These are phyloP conservation scores for Barnettozyma vustinii DNA, from an alignment of 805 yeast species.

Conservation along the genomic window DNA sequence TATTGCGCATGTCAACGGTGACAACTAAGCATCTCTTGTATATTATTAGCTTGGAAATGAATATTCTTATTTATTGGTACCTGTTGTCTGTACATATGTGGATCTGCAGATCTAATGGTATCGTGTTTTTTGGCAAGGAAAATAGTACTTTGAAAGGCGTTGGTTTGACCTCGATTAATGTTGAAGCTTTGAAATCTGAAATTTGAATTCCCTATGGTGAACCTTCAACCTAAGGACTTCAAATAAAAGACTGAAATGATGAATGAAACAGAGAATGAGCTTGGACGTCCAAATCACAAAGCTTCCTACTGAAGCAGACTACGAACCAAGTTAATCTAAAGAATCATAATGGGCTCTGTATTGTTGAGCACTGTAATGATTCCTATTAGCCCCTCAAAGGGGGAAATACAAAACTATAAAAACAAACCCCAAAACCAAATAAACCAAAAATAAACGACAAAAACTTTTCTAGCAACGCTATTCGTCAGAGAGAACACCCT, in stretches of 20 bases:
- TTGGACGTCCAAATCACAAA: neutral
- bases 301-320: neutral
- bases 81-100: neutral
- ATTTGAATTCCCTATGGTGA: too few species aligned
- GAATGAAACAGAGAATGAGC: too few species aligned
- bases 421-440: constrained; percentile 1
- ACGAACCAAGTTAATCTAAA: constrained; percentile 1
- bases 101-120: too few species aligned
- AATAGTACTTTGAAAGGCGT: too few species aligned
- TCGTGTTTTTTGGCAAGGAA: too few species aligned
- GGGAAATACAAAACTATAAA: neutral
- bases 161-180: too few species aligned
- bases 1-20: constrained; percentile 45
- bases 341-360: constrained; percentile 16
- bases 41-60: neutral
- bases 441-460: neutral
- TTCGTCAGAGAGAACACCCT: constrained; percentile 72
- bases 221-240: too few species aligned
- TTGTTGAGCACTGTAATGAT: constrained; percentile 15
- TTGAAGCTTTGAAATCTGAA: too few species aligned
- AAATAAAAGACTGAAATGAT: too few species aligned
- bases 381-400: constrained; percentile 2
- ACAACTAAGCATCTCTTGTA: neutral
- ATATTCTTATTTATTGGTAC: neutral
- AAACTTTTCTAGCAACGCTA: constrained; percentile 8